Evolutionary conservation across 495 filamentous ascomycete genomes (phyloP).

Genomic region (Penicillium paradoxum): DNA sequence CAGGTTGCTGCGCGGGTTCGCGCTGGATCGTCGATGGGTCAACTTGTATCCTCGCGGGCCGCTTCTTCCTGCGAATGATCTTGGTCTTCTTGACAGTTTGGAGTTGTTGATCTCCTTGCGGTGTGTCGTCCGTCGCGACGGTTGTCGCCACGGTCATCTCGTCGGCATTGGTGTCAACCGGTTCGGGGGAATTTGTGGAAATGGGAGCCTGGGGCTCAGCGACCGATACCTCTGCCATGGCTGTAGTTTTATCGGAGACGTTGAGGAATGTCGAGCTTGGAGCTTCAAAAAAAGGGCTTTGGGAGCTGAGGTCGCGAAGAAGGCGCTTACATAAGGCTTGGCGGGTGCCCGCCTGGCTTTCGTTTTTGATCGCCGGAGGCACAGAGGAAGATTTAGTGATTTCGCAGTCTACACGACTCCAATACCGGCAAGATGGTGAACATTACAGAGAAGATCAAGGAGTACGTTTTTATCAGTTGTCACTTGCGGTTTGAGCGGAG

Average conservation of each 20-base stretch:
- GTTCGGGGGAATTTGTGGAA: background rate
- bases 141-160: conserved; percentile 23
- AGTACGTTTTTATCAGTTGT: conserved; percentile 53
- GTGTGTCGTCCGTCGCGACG: conserved; percentile 15
- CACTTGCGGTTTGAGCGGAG: background rate
- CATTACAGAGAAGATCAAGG: conserved; percentile 99
- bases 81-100: conserved; percentile 44
- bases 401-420: conserved; percentile 25
- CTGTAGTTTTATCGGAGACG: background rate
- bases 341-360: conserved; percentile 12
- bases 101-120: conserved; percentile 14
- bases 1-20: conserved; percentile 82
- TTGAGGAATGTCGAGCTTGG: conserved; percentile 7
- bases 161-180: conserved; percentile 9
- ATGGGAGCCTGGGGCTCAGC: conserved; percentile 15
- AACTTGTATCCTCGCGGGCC: conserved; percentile 64
- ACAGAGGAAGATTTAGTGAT: conserved; percentile 1
- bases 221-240: conserved; percentile 33
- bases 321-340: conserved; percentile 23
- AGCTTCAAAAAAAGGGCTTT: conserved; percentile 7
- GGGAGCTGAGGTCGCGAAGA: background rate
- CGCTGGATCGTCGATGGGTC: conserved; percentile 76
- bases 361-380: conserved; percentile 18
- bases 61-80: conserved; percentile 48
- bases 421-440: conserved; percentile 82